These are phyloP conservation scores for Madurella fahalii DNA, from an alignment of 2,329 filamentous ascomycete genomes.

Conservation along the genomic window DNA sequence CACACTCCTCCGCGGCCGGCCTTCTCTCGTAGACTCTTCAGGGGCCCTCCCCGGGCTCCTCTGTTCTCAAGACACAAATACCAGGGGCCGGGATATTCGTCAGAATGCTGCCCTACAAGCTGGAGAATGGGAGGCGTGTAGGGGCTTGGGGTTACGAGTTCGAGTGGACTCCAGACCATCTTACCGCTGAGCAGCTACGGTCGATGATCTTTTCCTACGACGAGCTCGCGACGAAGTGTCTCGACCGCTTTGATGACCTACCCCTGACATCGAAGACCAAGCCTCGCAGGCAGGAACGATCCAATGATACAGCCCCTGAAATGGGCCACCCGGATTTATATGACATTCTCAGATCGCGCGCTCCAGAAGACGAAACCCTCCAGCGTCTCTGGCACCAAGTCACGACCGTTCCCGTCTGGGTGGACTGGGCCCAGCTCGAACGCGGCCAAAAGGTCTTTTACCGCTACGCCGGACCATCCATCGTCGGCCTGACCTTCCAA, in stretches of 20 bases:
- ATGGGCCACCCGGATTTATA: conserved; percentile 33
- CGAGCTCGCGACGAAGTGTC: conserved; percentile 60
- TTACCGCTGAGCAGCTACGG: conserved; percentile 54
- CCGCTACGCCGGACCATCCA: conserved; percentile 64
- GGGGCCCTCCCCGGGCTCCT: no score
- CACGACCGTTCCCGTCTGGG: conserved; percentile 66
- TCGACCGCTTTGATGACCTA: conserved; percentile 60
- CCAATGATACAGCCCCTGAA: conserved; percentile 20
- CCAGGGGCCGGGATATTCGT: not conserved
- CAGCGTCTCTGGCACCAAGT: conserved; percentile 60
- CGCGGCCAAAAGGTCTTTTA: conserved; percentile 75
- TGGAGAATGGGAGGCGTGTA: conserved; percentile 16
- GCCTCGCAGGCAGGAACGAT: not conserved
- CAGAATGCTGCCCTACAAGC: not conserved
- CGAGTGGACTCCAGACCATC: conserved; percentile 63
- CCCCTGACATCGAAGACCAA: conserved; percentile 28
- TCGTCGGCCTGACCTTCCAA: conserved; percentile 62
- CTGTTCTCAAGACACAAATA: not conserved
- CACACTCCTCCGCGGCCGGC: no score
- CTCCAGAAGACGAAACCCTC: not conserved
- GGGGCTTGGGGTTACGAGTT: conserved; percentile 62
- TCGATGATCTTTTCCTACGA: conserved; percentile 66
- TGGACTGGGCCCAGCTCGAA: conserved; percentile 71
- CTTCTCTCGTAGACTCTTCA: no score
- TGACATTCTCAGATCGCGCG: conserved; percentile 10